Percentiles rank a stretch among this genome's conserved stretches.
phyloP scores from a whole-genome alignment of 805 yeast species.

The Candida berthetii region DNA sequence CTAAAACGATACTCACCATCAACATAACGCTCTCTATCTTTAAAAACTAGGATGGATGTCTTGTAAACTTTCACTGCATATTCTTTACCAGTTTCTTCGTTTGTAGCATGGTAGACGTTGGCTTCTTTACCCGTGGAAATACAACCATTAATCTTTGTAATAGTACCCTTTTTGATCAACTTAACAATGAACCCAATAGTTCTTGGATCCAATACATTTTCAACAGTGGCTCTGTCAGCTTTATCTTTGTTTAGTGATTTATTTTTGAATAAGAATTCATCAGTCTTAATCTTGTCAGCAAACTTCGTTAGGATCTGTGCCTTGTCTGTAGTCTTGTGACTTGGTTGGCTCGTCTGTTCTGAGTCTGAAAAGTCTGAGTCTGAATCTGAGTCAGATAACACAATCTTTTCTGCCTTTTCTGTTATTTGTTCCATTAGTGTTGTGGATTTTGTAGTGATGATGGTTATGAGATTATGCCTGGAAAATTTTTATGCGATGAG shows the following conservation, averaged over 20 bases:
- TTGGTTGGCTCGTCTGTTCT: background rate
- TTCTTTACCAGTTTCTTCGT: conserved; percentile 40
- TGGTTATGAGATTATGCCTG: background rate
- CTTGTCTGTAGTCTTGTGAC: conserved; percentile 24
- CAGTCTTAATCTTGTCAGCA: conserved; percentile 59
- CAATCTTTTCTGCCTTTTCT: background rate
- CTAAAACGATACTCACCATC: conserved; percentile 94
- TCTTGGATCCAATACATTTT: conserved; percentile 93
- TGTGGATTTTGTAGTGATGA: background rate
- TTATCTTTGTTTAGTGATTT: conserved; percentile 69
- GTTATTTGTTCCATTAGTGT: background rate
- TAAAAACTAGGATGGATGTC: conserved; percentile 94
- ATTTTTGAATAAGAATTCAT: conserved; percentile 45
- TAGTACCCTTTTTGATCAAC: conserved; percentile 75
- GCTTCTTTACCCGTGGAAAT: conserved; percentile 97
- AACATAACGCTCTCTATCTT: conserved; percentile 93
- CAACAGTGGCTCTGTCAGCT: conserved; percentile 93
- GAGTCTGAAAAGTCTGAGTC: background rate
- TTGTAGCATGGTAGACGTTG: conserved; percentile 83
- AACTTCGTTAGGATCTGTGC: conserved; percentile 53
- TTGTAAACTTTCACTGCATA: conserved; percentile 92
- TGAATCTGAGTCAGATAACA: background rate
- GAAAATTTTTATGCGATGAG: background rate
- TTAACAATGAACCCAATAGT: conserved; percentile 80
- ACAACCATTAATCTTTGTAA: conserved; percentile 88